These are phyloP conservation scores for Malus asiatica DNA, from an alignment of 306 rosid species.

Conservation along the genomic window DNA sequence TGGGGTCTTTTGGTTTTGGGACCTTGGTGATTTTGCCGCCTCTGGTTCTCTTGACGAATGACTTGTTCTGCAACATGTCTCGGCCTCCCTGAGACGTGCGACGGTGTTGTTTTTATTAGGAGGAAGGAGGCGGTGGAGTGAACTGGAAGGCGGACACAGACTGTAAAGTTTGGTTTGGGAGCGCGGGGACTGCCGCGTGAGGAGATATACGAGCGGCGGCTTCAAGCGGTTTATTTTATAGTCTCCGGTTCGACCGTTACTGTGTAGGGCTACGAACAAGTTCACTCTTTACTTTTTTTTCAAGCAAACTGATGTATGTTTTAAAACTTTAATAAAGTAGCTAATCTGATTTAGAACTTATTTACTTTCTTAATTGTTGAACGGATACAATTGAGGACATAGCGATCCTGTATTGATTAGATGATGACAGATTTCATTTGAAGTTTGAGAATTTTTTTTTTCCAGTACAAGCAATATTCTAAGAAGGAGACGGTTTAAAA, in stretches of 20 bases:
- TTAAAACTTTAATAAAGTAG: too few species aligned
- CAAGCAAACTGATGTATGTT: too few species aligned
- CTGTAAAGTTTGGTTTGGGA: background rate
- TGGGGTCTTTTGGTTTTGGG: constrained; percentile 8
- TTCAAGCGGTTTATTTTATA: background rate
- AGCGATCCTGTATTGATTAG: too few species aligned
- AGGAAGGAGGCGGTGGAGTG: background rate
- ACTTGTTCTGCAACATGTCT: constrained; percentile 75
- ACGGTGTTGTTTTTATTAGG: background rate
- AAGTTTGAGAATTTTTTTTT: too few species aligned
- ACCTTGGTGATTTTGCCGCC: constrained; percentile 83
- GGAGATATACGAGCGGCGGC: background rate
- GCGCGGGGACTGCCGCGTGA: background rate
- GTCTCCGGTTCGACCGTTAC: background rate
- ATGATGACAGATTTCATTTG: too few species aligned
- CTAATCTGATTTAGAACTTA: background rate
- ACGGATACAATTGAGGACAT: too few species aligned
- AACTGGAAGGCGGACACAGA: background rate
- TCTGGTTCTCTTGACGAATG: constrained; percentile 69
- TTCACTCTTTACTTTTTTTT: background rate
- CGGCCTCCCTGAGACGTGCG: background rate
- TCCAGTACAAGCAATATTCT: too few species aligned
- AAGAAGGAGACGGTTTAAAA: rapidly evolving
- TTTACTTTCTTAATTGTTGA: too few species aligned
- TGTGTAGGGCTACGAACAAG: background rate